Evolutionary conservation across 2,329 filamentous ascomycete species (phyloP), one percentile per base, ranked within the genome.

Genomic region (Leptographium galeiforme): DNA sequence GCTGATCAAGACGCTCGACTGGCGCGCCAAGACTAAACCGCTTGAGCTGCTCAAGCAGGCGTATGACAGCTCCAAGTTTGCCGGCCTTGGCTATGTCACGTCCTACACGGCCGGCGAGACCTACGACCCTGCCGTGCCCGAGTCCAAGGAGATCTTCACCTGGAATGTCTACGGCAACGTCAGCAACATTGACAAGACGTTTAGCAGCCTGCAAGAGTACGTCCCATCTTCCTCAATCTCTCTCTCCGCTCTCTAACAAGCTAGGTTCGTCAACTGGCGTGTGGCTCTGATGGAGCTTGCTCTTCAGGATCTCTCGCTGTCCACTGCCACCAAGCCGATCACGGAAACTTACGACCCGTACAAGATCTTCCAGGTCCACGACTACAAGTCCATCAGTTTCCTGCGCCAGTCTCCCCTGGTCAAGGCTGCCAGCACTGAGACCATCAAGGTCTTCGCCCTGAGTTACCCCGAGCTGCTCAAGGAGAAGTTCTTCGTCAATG

Each of bases 401-500:
- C 75, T 96, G 60, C 83, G 88, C 56, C 83, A 87, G 72, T 84
- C 91, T 54, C 78, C 86, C 1, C 74, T 77, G 54, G 82, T 93
- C 68, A 89, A 87, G 67, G 76, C 81, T 4, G 86, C 87, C 16
- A 85, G 81, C 58, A 83, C 81, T 63, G 82, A 90, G 70, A 90
- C 87, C 47, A 94, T 96, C 66, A 77, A 85, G 57, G 76, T 86
- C 51, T 89, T 96, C 66, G 79, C 83, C 51, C 82, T 79, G 60
- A 86, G 87, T 60, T 96, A 96, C 70, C 90, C 91, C 0, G 91
- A 96, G 72, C 81, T 95, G 11, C 77, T 96, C 49, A 81, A 81
- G 61, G 73, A 91, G 71, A 96, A 96, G 74, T 96, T 90, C 76
- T 96, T 96, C 65, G 86, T 96, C 70, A 96, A 96, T 63, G 88